Conservation (phyloP, 768 basidiomycete genomes). For the Russula abietina region DNA sequence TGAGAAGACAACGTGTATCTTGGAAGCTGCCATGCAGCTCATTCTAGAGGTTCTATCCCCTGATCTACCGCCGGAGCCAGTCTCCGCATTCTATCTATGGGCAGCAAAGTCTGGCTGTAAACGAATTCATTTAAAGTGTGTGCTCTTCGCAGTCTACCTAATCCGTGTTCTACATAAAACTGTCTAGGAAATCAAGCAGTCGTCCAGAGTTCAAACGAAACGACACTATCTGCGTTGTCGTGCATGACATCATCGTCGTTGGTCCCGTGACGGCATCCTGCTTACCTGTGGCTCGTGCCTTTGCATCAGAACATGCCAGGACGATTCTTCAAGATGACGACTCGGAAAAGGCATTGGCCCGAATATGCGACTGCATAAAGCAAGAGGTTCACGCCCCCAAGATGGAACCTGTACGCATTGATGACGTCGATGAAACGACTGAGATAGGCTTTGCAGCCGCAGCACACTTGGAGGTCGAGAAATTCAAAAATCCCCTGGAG, state of each 20-base stretch:
- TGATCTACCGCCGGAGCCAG: constrained; percentile 60
- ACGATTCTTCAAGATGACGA: constrained; percentile 43
- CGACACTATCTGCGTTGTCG: constrained; percentile 50
- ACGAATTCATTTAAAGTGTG: constrained; percentile 43
- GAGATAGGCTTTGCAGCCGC: constrained; percentile 45
- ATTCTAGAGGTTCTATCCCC: constrained; percentile 56
- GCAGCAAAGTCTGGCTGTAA: constrained; percentile 52
- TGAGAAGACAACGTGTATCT: constrained; percentile 56
- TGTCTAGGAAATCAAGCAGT: constrained; percentile 39
- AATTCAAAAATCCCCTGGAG: constrained; percentile 10
- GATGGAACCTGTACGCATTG: background rate
- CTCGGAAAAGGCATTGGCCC: constrained; percentile 41
- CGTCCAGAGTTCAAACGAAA: constrained; percentile 39
- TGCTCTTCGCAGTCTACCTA: constrained; percentile 20
- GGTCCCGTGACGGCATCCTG: constrained; percentile 59
- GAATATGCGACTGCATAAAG: constrained; percentile 39
- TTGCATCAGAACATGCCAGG: constrained; percentile 59
- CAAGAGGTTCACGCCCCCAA: constrained; percentile 20
- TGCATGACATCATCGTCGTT: constrained; percentile 51
- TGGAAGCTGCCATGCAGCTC: constrained; percentile 60
- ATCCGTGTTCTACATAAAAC: constrained; percentile 23
- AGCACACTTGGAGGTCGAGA: constrained; percentile 32
- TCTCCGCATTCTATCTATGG: constrained; percentile 68
- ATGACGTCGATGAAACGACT: constrained; percentile 39
- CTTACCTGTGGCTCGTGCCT: constrained; percentile 55